Evolutionary conservation across 176 grass and related monocot species (phyloP).

Genomic region (Calamus simplicifolius): DNA sequence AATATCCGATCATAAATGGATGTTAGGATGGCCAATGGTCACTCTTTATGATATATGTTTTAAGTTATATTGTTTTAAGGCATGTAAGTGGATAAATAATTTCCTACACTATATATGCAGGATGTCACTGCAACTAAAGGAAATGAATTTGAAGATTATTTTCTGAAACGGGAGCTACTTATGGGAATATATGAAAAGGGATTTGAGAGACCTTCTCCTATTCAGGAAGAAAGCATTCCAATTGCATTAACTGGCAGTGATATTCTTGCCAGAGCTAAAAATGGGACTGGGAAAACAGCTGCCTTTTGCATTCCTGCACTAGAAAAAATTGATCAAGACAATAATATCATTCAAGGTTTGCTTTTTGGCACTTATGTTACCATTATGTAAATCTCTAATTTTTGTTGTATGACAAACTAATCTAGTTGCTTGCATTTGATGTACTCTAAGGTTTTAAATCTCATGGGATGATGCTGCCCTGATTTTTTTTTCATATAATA

Average conservation of each 20-base stretch:
- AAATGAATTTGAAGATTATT: constrained; percentile 99
- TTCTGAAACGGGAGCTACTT: constrained; percentile 89
- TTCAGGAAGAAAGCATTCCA: constrained; percentile 99
- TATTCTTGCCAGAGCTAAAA: constrained; percentile 98
- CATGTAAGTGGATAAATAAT: not conserved
- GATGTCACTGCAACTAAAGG: constrained; percentile 97
- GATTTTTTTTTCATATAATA: too few species aligned
- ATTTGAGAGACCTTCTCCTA: constrained; percentile 94
- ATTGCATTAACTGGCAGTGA: constrained; percentile 95
- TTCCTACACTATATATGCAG: constrained; percentile 19
- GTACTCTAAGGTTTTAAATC: too few species aligned
- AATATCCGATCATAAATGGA: not conserved
- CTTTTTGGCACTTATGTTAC: not conserved
- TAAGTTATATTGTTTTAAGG: not conserved
- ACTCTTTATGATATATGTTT: not conserved
- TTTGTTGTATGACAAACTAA: not conserved
- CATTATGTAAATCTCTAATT: constrained; percentile 1
- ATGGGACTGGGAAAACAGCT: constrained; percentile 91
- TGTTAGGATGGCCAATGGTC: not conserved
- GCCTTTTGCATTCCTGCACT: constrained; percentile 95
- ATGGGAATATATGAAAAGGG: constrained; percentile 99
- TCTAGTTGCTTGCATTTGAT: too few species aligned
- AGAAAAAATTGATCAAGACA: constrained; percentile 94
- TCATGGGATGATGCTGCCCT: too few species aligned
- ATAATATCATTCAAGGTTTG: constrained; percentile 92